Percentiles rank a stretch among this genome's conserved stretches.
Evolutionary conservation across 2,329 filamentous ascomycete genomes (phyloP).

Genomic region (Fusarium subtropicale): DNA sequence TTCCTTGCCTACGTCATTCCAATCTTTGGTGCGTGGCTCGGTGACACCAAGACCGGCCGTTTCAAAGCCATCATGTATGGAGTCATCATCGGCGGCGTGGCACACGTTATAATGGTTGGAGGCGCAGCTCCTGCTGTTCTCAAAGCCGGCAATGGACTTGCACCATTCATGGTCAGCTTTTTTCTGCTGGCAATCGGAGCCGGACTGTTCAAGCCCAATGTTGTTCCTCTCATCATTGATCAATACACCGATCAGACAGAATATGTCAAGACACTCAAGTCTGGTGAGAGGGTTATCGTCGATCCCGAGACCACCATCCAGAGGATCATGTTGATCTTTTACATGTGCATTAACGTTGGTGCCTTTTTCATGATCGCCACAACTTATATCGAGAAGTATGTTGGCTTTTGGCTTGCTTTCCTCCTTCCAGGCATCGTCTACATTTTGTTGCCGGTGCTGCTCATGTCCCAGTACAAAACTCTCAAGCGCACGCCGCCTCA

Average conservation of each 20-base stretch:
- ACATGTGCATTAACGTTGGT: conserved; percentile 66
- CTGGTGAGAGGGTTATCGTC: conserved; percentile 74
- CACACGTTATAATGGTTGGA: conserved; percentile 75
- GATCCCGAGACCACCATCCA: conserved; percentile 74
- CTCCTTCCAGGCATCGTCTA: conserved; percentile 57
- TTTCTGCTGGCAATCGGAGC: conserved; percentile 46
- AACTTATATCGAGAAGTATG: conserved; percentile 64
- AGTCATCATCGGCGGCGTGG: conserved; percentile 73
- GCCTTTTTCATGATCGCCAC: conserved; percentile 65
- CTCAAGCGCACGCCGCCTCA: neutral
- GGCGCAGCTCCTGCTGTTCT: conserved; percentile 64
- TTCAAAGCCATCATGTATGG: conserved; percentile 62
- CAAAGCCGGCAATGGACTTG: conserved; percentile 59
- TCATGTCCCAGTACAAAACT: neutral
- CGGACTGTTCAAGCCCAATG: conserved; percentile 57
- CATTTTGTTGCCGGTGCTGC: conserved; percentile 63
- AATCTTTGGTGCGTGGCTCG: neutral
- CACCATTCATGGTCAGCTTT: conserved; percentile 71
- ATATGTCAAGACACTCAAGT: conserved; percentile 51
- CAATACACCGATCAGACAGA: conserved; percentile 68
- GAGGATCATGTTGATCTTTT: conserved; percentile 75
- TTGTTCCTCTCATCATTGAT: conserved; percentile 75
- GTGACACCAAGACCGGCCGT: neutral
- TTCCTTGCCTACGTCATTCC: neutral
- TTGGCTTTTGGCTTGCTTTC: conserved; percentile 62